Base-by-base conservation (phyloP, 2,329 filamentous ascomycete genomes). In the Blumeria hordei region DNA sequence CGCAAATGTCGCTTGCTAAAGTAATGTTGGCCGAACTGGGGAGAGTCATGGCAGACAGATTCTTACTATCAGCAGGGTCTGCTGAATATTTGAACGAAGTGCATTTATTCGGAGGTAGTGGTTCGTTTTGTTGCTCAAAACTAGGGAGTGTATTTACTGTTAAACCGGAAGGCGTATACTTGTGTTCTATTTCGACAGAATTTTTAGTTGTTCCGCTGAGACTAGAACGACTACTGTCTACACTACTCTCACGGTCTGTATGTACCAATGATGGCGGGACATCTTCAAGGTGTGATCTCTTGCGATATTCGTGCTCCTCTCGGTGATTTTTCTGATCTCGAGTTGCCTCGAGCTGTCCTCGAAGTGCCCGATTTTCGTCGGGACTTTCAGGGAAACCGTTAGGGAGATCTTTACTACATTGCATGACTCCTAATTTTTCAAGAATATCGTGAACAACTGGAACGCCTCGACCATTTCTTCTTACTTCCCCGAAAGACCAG, bases 391-490 rank as follows among this genome's bases (percentile, higher is more conserved):
- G 77, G 63, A 81, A 80, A 32, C 77, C 70, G 1, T 53, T 78
- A 68, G 64, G 80, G 71, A 64, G 71, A 61, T 81, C 78, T 62
- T 72, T 74, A 61, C 78, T 78, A 16, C 75, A 75, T 55, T 77
- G 73, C 61, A 81, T 78, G 68, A 77, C 80, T 50, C 77, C 77
- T 33, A 81, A 74, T 66, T 74, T 78, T 59, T 74, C 73, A 36
- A 77, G 77, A 57, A 81, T 81, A 63, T 80, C 75, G 67, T 81
- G 78, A 55, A 81, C 78, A 32, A 81, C 72, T 3, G 78, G 77
- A 60, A 78, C 74, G 36, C 76, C 76, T 54, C 75, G 70, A 58
- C 79, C 76, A 64, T 81, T 81, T 60, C 80, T 67, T 58, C 78
- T 76, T 3, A 77, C 77, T 61, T 80, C 76, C n/a, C 74, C 76